These are phyloP conservation scores for Saccharomyces hybrid DNA, from an alignment of 1,139 yeast species.

Conservation along the genomic window DNA sequence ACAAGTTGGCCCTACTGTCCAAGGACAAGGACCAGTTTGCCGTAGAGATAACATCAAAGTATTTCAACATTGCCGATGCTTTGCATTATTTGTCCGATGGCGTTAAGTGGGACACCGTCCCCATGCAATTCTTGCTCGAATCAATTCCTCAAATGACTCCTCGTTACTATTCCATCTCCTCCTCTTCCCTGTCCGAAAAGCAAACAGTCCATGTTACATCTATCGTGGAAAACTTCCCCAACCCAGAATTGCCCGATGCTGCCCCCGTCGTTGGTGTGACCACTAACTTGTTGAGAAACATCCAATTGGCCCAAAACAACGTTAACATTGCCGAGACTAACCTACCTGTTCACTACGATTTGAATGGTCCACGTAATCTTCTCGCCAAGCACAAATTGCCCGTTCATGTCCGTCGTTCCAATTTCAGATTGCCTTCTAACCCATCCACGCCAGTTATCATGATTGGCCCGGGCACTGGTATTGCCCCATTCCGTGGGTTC, in stretches of 20 bases:
- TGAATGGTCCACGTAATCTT: constrained; percentile 72
- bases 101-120: constrained; percentile 61
- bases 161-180: constrained; percentile 93
- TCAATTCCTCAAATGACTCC: constrained; percentile 78
- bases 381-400: constrained; percentile 60
- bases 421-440: constrained; percentile 88
- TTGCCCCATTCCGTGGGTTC: constrained; percentile 95
- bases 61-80: constrained; percentile 71
- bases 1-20: constrained; percentile 47
- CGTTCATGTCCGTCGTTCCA: constrained; percentile 88
- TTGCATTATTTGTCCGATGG: constrained; percentile 52
- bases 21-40: constrained; percentile 66
- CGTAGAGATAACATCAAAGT: constrained; percentile 48
- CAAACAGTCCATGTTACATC: constrained; percentile 77
- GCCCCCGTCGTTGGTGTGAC: constrained; percentile 58
- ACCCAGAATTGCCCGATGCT: constrained; percentile 28
- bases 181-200: constrained; percentile 76
- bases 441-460: constrained; percentile 77
- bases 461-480: constrained; percentile 98
- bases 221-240: constrained; percentile 65
- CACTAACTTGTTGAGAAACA: constrained; percentile 75
- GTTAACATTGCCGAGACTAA: constrained; percentile 28
- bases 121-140: constrained; percentile 81
- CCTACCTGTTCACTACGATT: constrained; percentile 53
- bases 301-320: constrained; percentile 55